Evolutionary conservation across 1,284 basidiomycete species (phyloP).

Genomic region (Fistulinella cinereoalba): DNA sequence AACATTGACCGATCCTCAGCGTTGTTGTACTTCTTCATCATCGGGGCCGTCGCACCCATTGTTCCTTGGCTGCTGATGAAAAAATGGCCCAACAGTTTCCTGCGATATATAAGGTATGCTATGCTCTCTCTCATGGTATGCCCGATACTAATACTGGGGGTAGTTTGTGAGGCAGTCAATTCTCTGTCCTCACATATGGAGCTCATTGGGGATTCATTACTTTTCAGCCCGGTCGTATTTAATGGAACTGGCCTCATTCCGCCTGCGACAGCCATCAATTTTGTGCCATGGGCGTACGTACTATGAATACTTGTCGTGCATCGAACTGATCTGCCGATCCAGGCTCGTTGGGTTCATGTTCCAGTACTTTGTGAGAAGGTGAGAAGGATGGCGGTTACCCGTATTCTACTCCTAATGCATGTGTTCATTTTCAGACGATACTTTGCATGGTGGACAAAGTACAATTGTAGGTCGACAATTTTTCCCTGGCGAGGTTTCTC

Average conservation of each 20-base stretch:
- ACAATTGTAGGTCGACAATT: constrained; percentile 46
- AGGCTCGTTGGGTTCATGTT: constrained; percentile 55
- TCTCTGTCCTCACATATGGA: background rate
- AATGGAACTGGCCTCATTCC: constrained; percentile 36
- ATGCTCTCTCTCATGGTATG: background rate
- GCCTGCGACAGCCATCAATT: constrained; percentile 44
- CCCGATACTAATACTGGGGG: background rate
- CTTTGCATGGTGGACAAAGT: constrained; percentile 73
- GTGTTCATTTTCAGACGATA: constrained; percentile 38
- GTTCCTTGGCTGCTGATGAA: constrained; percentile 41
- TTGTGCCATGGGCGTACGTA: constrained; percentile 39
- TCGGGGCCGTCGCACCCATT: constrained; percentile 44
- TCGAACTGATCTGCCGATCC: too few species aligned
- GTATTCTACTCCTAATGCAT: constrained; percentile 38
- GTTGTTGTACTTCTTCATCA: constrained; percentile 47
- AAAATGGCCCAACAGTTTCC: constrained; percentile 43
- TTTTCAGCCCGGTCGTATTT: constrained; percentile 37
- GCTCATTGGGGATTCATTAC: background rate
- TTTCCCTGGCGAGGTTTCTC: background rate
- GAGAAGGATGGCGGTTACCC: constrained; percentile 6
- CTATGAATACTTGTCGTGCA: too few species aligned
- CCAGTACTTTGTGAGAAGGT: constrained; percentile 56
- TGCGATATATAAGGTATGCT: constrained; percentile 49
- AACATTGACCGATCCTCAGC: constrained; percentile 23
- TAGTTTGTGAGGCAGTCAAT: constrained; percentile 22